Evolutionary conservation across 2,329 filamentous ascomycete genomes (phyloP), one percentile per base, ranked within the genome.

Genomic region (Escovopsis sp.): DNA sequence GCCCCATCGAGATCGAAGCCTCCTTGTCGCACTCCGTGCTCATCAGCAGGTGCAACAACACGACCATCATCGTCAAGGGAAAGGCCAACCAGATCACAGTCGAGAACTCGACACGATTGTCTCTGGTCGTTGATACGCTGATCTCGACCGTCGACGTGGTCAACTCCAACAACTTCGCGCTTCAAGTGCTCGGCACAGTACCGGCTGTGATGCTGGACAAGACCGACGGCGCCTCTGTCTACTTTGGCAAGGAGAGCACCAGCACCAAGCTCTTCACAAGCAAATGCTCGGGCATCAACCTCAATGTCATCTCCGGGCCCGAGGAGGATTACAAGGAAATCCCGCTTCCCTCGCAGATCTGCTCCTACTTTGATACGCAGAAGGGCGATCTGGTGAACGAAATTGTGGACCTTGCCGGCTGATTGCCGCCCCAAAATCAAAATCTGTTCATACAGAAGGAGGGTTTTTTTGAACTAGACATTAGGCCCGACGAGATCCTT

Each of bases 51-150:
- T 96, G 89, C 72, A 87, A 79, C 63, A 91, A 91, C 63, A 84
- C 84, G 5, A 93, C 88, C 20, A 74, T 98, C 54, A 83, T 93
- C 51, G 68, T 98, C 56, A 82, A 77, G 56, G 88, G 86, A 63
- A 98, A 98, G 65, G 87, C 85, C 44, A 98, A 98, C 58, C 87
- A 91, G n/a, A 84, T 98, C 47, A 89, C 87, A 5, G 74, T 96
- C 51, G 91, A 96, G 65, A 95, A 95, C 66, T 89, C 81, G 43
- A 76, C 72, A 37, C 81, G 85, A 39, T 70, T 93, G 14, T 93
- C 85, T 25, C 74, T 98, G 41, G 77, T 96, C 40, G 74, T 96
- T 41, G 89, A 96, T 53, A 84, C 79, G 1, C 77, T 96, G 10
- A 84, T 96, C 38, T 93, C 84, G 39, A 86, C 84, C 29, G 77